phyloP scores from a whole-genome alignment of 768 basidiomycete genomes.

The Boletus tylopilopsis region DNA sequence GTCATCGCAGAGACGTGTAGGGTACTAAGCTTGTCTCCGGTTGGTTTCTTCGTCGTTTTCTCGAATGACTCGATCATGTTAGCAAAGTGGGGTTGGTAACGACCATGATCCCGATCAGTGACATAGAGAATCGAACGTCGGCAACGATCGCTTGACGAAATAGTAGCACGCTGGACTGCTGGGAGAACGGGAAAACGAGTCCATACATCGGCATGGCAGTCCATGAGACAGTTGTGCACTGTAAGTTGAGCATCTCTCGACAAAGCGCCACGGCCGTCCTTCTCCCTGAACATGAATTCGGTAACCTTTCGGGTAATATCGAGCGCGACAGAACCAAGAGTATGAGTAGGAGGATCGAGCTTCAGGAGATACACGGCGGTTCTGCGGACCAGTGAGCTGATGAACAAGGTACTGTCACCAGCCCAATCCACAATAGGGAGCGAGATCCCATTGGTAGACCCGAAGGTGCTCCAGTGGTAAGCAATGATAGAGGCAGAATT shows the following conservation, averaged over 20 bases:
- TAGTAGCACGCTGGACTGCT: slow-evolving; percentile 43
- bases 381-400: slow-evolving; percentile 47
- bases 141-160: slow-evolving; percentile 31
- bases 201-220: slow-evolving; percentile 57
- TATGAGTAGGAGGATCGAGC: slow-evolving; percentile 32
- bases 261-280: slow-evolving; percentile 23
- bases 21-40: slow-evolving; percentile 38
- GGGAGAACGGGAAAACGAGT: slow-evolving; percentile 56
- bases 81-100: slow-evolving; percentile 40
- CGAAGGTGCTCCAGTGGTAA: slow-evolving; percentile 59
- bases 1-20: slow-evolving; percentile 32
- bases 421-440: slow-evolving; percentile 32
- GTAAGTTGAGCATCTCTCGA: slow-evolving; percentile 22
- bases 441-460: slow-evolving; percentile 42
- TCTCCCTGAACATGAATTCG: slow-evolving; percentile 55
- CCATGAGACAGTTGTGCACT: slow-evolving; percentile 47
- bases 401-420: slow-evolving; percentile 21
- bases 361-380: slow-evolving; percentile 41
- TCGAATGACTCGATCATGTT: slow-evolving; percentile 48
- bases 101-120: slow-evolving; percentile 33
- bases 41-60: slow-evolving; percentile 48
- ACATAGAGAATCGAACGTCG: slow-evolving; percentile 42
- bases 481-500: slow-evolving; percentile 27
- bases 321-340: slow-evolving; percentile 43
- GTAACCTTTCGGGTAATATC: slow-evolving; percentile 54